Percentiles rank a stretch among this genome's conserved stretches.
Conservation (phyloP, 371 early-diverging fungal species). For the Mucor saturninus region DNA sequence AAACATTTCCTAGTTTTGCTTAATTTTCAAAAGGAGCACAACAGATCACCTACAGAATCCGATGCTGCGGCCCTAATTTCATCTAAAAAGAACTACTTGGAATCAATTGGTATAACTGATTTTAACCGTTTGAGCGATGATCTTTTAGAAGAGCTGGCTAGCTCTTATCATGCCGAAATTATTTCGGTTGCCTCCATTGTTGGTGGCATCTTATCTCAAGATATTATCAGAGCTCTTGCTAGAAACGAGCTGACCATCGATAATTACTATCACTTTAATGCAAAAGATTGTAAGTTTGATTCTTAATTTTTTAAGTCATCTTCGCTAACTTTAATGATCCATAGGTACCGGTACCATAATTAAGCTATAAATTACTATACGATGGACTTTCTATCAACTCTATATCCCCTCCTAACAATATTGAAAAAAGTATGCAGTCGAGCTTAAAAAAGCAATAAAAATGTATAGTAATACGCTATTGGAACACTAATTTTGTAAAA, state of each 20-base stretch:
- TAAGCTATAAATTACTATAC: neutral
- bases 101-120: constrained; percentile 44
- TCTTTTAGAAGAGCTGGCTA: constrained; percentile 49
- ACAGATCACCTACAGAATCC: constrained; percentile 26
- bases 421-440: too few relatives aligned
- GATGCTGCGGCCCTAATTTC: constrained; percentile 27
- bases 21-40: constrained; percentile 38
- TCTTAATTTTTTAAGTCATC: neutral
- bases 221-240: constrained; percentile 82
- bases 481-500: too few relatives aligned
- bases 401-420: too few relatives aligned
- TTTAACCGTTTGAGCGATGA: constrained; percentile 46
- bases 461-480: too few relatives aligned
- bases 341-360: constrained; percentile 6
- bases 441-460: too few relatives aligned
- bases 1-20: constrained; percentile 30
- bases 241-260: constrained; percentile 79
- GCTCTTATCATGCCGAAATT: constrained; percentile 63
- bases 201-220: constrained; percentile 90
- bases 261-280: constrained; percentile 84
- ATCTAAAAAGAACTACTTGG: constrained; percentile 25
- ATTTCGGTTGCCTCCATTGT: constrained; percentile 82
- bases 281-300: constrained; percentile 56
- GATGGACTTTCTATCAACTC: too few relatives aligned
- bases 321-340: neutral